phyloP scores from a whole-genome alignment of 1,139 yeast genomes.

The Lodderomyces oxycetoniae region DNA sequence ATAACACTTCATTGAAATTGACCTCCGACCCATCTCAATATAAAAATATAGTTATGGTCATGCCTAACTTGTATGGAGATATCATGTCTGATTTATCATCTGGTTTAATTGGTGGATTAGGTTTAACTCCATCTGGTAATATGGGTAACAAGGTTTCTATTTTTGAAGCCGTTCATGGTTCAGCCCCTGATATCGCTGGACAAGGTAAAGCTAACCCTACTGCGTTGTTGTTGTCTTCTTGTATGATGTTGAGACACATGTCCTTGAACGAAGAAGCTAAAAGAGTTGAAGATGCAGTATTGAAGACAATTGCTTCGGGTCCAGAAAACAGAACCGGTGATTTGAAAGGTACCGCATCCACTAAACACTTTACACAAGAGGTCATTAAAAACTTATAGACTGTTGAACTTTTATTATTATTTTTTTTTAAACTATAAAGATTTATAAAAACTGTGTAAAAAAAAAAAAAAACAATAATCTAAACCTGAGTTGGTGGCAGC shows the following conservation, averaged over 20 bases:
- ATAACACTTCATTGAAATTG: constrained; percentile 88
- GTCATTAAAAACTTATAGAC: constrained; percentile 44
- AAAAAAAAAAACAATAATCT: background rate
- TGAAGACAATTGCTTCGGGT: constrained; percentile 91
- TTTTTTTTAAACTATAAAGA: too few relatives aligned
- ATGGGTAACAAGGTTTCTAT: constrained; percentile 97
- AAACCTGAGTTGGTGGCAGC: constrained; percentile 1
- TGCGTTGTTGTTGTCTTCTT: constrained; percentile 89
- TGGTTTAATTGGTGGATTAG: constrained; percentile 97
- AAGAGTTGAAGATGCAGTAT: constrained; percentile 82
- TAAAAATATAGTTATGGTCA: constrained; percentile 83
- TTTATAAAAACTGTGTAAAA: background rate
- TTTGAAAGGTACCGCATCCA: constrained; percentile 88
- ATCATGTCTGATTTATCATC: constrained; percentile 96
- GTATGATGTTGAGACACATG: constrained; percentile 99
- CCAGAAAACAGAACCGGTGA: constrained; percentile 92
- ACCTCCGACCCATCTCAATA: constrained; percentile 86
- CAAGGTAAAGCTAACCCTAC: constrained; percentile 99
- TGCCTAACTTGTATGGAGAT: constrained; percentile 99
- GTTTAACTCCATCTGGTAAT: constrained; percentile 98
- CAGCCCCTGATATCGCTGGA: constrained; percentile 98
- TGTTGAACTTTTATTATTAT: background rate
- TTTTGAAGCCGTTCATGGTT: constrained; percentile 99
- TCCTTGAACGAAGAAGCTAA: constrained; percentile 75
- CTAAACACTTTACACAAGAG: constrained; percentile 80